Base-by-base conservation (phyloP, 2,329 filamentous ascomycete species). In the Thielaviopsis punctulata region DNA sequence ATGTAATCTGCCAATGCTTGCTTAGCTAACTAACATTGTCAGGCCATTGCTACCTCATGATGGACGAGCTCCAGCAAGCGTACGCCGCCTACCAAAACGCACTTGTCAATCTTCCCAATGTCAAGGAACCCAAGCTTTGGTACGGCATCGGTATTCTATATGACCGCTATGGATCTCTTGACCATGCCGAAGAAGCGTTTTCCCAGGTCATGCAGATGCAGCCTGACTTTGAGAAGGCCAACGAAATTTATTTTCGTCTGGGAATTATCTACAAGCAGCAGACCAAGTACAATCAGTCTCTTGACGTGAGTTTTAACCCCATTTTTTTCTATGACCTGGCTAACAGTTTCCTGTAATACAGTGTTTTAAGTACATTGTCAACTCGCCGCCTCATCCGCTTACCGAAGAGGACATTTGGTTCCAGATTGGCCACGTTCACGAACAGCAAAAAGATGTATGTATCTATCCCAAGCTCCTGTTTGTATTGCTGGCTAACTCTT, bases 261-360 rank as follows among this genome's bases (percentile, higher is more conserved):
- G 92, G 92, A n/a, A 98, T 98, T 70, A 96, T 98, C 58, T 96
- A 96, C 72, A 98, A 98, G 66, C 90, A 96, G 62, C 92, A 96
- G 64, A 83, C 89, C 56, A 96, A 96, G 65, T 98, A 89, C 64
- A 73, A 74, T 50, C 84, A 93, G 63, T 95, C 89, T 72, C 73
- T 96, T 45, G 92, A 96, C 68, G 89, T 94, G 72, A 61, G 72
- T 65, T 48, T 48, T 18, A 24, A 12, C 41, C 18, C 43, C 15
- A 5, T n/a, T 24, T n/a, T n/a, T 45, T 4, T 18, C 9, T 36
- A 5, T 45, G 12, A 22, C 13, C 39, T 15, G 23, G 9, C 23
- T 22, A 19, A 39, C 23, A 30, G 36, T 60, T 61, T 65, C n/a
- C n/a, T n/a, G n/a, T 55, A 66, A 57, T 45, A 27, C 54, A 95